Evolutionary conservation across 2,329 filamentous ascomycete species (phyloP).

Genomic region (Magnaporthiopsis rhizophila): DNA sequence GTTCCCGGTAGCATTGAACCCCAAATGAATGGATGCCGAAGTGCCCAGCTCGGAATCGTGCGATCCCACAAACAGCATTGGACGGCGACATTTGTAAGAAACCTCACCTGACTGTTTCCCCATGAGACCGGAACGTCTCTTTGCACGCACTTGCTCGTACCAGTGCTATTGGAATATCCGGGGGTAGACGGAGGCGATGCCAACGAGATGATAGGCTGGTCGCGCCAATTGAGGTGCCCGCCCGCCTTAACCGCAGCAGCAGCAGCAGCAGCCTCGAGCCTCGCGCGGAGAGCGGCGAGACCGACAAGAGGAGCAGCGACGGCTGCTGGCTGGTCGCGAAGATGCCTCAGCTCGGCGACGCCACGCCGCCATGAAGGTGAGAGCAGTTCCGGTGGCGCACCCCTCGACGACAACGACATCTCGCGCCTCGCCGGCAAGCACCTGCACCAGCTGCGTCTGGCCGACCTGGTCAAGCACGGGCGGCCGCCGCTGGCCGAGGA

Average conservation of each 20-base stretch:
- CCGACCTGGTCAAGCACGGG: slow-evolving; percentile 79
- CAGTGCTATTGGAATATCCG: neutral
- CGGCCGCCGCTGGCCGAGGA: slow-evolving; percentile 74
- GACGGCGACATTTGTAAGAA: neutral
- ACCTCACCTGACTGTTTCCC: neutral
- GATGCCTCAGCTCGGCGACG: neutral
- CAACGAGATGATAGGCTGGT: slow-evolving; percentile 4
- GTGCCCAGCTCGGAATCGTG: neutral
- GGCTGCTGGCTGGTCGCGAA: neutral
- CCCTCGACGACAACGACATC: slow-evolving; percentile 66
- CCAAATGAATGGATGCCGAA: no score
- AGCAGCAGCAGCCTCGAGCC: slow-evolving; percentile 1
- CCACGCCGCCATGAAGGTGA: neutral
- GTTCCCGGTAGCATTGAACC: neutral
- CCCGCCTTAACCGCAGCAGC: neutral
- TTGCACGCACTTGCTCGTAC: neutral
- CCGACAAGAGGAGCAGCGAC: neutral
- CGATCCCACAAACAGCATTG: neutral
- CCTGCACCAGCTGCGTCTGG: slow-evolving; percentile 74
- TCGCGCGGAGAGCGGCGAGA: neutral
- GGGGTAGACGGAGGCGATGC: slow-evolving; percentile 1
- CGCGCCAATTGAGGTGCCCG: slow-evolving; percentile 6
- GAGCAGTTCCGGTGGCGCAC: slow-evolving; percentile 22
- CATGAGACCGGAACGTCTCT: neutral
- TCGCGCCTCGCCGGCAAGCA: slow-evolving; percentile 67